Percentiles rank a stretch among this genome's conserved stretches.
phyloP scores from a whole-genome alignment of 768 basidiomycete species.

The Chalciporus piperatus region DNA sequence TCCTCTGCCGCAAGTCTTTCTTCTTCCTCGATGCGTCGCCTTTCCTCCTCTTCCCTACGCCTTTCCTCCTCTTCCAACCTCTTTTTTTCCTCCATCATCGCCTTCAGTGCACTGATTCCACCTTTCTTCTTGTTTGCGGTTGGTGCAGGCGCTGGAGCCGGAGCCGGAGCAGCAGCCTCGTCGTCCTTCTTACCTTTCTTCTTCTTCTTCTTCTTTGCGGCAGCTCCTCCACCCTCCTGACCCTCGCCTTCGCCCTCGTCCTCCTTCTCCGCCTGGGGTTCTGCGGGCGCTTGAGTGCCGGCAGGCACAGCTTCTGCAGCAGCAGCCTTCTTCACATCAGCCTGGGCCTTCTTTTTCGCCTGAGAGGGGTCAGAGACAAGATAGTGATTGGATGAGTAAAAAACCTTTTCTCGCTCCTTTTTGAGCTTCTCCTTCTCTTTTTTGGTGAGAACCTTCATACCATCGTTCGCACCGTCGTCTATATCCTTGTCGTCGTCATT shows the following conservation, averaged over 20 bases:
- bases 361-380: conserved; percentile 29
- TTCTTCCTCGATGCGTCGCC: conserved; percentile 83
- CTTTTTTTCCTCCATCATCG: conserved; percentile 91
- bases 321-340: conserved; percentile 71
- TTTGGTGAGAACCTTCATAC: conserved; percentile 75
- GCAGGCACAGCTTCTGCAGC: conserved; percentile 33
- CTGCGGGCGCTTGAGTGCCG: conserved; percentile 29
- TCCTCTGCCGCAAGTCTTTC: conserved; percentile 78
- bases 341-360: conserved; percentile 80
- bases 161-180: conserved; percentile 43
- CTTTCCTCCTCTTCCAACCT: conserved; percentile 81
- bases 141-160: conserved; percentile 34
- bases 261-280: conserved; percentile 37
- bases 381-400: conserved; percentile 6
- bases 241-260: conserved; percentile 72
- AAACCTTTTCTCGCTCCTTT: conserved; percentile 94
- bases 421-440: conserved; percentile 97
- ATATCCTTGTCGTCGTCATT: conserved; percentile 40
- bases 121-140: conserved; percentile 66
- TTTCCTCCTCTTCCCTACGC: conserved; percentile 71
- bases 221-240: conserved; percentile 44
- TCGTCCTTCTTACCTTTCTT: conserved; percentile 75
- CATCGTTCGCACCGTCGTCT: conserved; percentile 51
- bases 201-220: conserved; percentile 83
- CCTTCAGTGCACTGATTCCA: conserved; percentile 80